Evolutionary conservation across 1,284 basidiomycete genomes (phyloP), one percentile per base, ranked within the genome.

Genomic region (Heterobasidion irregulare): DNA sequence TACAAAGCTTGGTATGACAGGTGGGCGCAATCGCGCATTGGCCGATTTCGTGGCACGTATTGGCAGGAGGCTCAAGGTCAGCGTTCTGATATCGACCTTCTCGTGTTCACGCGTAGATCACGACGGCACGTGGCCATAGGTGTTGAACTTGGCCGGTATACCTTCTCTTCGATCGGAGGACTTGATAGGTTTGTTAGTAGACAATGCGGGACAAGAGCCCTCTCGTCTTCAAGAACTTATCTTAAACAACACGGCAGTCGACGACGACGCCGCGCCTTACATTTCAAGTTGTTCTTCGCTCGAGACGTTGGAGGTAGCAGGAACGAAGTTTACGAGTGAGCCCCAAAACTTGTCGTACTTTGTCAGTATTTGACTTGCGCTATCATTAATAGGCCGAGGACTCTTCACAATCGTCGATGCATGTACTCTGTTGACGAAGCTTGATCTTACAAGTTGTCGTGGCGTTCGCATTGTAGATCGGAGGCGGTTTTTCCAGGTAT

Each of bases 381-480:
- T 44, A n/a, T 26, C 47, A 36, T 33, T 41, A n/a, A 18, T 35
- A 88, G 85, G 71, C 55, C 70, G 69, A 0, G 84, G 78, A 1
- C 61, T 87, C 33, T 81, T 80, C 58, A 62, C 68, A 2, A 77
- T 88, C 51, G 70, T 88, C 36, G 78, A 86, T 59, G 74, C 72
- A 2, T 88, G 86, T 59, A 59, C 70, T 1, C 69, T 67, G 33
- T 66, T 88, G 26, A 66, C 72, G 57, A 75, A 72, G 16, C 65
- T 88, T 9, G 80, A 87, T 61, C 66, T 88, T 38, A 87, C 83
- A 1, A 80, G 82, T 56, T 88, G 86, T 59, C 75, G 85, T 54
- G 79, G 85, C 5, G 73, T 88, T 52, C 72, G 62, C 13, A 72
- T 86, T 5, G 71, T 71, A 2, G 80, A 86, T 57, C 71, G 86